Percentiles rank a stretch among this genome's conserved stretches.
These are phyloP conservation scores for Suillus tomentosus DNA, from an alignment of 768 basidiomycete species.

Conservation along the genomic window DNA sequence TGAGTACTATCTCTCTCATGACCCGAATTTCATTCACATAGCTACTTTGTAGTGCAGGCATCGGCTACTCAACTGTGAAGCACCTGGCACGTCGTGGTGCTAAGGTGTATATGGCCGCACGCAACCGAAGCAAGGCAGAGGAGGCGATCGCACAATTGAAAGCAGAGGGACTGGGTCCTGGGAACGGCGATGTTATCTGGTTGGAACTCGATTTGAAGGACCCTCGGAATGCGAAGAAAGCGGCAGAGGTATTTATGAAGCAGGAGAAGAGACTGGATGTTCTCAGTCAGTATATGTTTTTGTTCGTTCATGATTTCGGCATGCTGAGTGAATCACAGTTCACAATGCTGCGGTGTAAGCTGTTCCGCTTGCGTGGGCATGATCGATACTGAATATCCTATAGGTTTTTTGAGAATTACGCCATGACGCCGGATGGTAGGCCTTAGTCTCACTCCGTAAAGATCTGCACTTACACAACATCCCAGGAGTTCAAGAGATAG, in stretches of 20 bases:
- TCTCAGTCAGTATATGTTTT: conserved; percentile 40
- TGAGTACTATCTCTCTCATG: conserved; percentile 28
- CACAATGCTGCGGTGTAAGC: conserved; percentile 60
- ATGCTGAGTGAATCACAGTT: conserved; percentile 35
- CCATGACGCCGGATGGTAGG: conserved; percentile 31
- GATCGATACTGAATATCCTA: conserved; percentile 4
- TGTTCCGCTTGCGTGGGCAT: background rate
- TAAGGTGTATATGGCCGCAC: conserved; percentile 60
- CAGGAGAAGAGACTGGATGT: conserved; percentile 57
- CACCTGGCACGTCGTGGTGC: conserved; percentile 55
- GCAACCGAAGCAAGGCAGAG: conserved; percentile 46
- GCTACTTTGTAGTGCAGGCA: conserved; percentile 38
- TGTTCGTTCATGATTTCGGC: background rate
- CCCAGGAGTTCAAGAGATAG: conserved; percentile 40
- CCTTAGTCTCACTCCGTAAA: background rate
- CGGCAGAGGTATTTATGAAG: conserved; percentile 50
- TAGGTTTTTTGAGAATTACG: conserved; percentile 25
- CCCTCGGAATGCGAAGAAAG: conserved; percentile 46
- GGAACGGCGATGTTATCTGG: conserved; percentile 50
- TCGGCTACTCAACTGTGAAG: conserved; percentile 53
- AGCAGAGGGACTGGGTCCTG: conserved; percentile 43
- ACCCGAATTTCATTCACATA: background rate
- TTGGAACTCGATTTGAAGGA: conserved; percentile 54
- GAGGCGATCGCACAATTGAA: conserved; percentile 51
- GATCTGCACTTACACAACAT: background rate